Conservation (phyloP, 1,284 basidiomycete species). For the Tilletia caries region DNA sequence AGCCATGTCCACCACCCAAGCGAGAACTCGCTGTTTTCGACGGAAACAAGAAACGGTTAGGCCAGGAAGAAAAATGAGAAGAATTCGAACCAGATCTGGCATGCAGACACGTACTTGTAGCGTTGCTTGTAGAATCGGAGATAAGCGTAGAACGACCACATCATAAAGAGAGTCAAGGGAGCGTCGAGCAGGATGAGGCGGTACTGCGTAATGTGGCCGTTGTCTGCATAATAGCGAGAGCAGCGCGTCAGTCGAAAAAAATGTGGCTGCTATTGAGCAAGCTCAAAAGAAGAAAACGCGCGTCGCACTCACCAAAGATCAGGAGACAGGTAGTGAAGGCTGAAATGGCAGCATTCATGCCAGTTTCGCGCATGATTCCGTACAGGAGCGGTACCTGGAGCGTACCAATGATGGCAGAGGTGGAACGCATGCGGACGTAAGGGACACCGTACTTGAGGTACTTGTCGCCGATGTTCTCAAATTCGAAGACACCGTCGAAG, state of each 20-base stretch:
- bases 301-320: constrained; percentile 60
- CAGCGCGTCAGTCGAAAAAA: neutral
- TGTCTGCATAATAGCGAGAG: constrained; percentile 61
- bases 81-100: neutral
- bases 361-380: constrained; percentile 94
- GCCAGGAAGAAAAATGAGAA: neutral
- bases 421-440: constrained; percentile 85
- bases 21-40: constrained; percentile 30
- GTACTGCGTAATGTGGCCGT: constrained; percentile 90
- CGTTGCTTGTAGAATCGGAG: constrained; percentile 92
- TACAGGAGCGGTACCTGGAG: constrained; percentile 87
- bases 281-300: neutral
- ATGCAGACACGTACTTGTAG: constrained; percentile 63
- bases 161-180: constrained; percentile 90
- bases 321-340: constrained; percentile 81
- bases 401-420: constrained; percentile 85
- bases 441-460: constrained; percentile 84
- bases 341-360: constrained; percentile 83
- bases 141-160: constrained; percentile 84
- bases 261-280: neutral
- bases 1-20: constrained; percentile 89
- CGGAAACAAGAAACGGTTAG: neutral
- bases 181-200: constrained; percentile 95
- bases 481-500: constrained; percentile 88
- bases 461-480: constrained; percentile 91